Evolutionary conservation across 257 asterid species (phyloP), one percentile per base, ranked within the genome.

Genomic region (Solanum etuberosum): DNA sequence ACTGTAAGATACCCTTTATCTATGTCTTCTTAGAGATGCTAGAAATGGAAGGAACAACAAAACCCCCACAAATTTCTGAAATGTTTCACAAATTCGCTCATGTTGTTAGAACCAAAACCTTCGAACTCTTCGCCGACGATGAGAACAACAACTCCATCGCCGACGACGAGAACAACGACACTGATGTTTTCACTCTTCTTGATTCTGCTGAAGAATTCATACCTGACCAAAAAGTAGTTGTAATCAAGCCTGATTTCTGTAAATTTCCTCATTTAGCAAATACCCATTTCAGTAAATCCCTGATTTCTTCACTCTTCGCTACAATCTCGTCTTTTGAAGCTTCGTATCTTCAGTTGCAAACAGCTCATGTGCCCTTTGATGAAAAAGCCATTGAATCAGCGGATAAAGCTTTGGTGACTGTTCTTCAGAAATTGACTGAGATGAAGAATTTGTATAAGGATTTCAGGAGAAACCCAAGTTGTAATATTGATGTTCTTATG

Each of bases 331-430:
- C 97, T 0, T 96, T 97, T 71, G 98, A 95, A 92, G 98, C 99
- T 84, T 93, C 99, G 35, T 96, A 97, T 86, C 83, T 95, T 29
- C 98, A 92, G 88, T 94, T 96, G 27, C 99, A 97, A 90, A 92
- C 96, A n/a, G 98, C 98, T 46, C 99, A 97, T 80, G 99, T 96
- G 82, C 99, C 99, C 4, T 35, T 97, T 63, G 96, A 95, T 89
- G 90, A 88, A 40, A 85, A 77, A 5, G 96, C 95, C 70, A 92
- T 96, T 6, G 97, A 93, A 71, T 83, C 87, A 63, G 98, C 98
- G 12, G 99, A 96, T 85, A 93, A 92, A 88, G 91, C 90, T 74
- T 68, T 97, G 25, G 95, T 97, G 9, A 92, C 98, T 23, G 86
- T 89, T 91, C 92, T 97, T 57, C 93, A 92, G 91, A 97, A 95